These are phyloP conservation scores for Rutstroemia sydowiana DNA, from an alignment of 2,329 filamentous ascomycete genomes.

Conservation along the genomic window DNA sequence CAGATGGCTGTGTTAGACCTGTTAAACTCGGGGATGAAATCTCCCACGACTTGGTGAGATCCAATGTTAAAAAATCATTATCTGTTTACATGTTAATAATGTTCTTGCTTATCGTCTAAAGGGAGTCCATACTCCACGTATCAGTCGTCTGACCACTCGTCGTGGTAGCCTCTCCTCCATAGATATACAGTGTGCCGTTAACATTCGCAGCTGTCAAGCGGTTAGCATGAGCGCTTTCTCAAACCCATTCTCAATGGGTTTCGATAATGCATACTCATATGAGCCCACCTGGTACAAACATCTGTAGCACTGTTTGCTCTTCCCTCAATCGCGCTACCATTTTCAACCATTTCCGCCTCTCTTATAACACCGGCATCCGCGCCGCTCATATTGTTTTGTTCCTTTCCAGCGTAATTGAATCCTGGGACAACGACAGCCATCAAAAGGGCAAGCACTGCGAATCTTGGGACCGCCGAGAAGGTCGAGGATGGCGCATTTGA, in stretches of 20 bases:
- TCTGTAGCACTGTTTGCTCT: slow-evolving; percentile 44
- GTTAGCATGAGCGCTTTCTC: not conserved
- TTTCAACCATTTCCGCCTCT: slow-evolving; percentile 27
- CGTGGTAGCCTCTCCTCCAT: slow-evolving; percentile 60
- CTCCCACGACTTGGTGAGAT: slow-evolving; percentile 67
- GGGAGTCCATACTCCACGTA: slow-evolving; percentile 56
- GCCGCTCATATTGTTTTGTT: slow-evolving; percentile 35
- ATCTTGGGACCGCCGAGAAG: slow-evolving; percentile 36
- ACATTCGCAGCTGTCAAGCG: slow-evolving; percentile 47
- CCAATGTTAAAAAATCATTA: slow-evolving; percentile 65
- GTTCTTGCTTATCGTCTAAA: not conserved
- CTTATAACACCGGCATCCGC: slow-evolving; percentile 42
- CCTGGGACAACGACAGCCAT: slow-evolving; percentile 44
- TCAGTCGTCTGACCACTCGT: slow-evolving; percentile 49
- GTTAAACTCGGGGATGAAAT: slow-evolving; percentile 54
- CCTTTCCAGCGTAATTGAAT: slow-evolving; percentile 31
- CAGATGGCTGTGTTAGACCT: slow-evolving; percentile 56
- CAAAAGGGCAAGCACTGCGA: slow-evolving; percentile 42
- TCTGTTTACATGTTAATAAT: slow-evolving; percentile 35
- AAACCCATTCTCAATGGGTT: not conserved
- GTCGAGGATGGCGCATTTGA: slow-evolving; percentile 38
- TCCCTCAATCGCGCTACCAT: slow-evolving; percentile 29
- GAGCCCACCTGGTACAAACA: slow-evolving; percentile 58
- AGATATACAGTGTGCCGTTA: slow-evolving; percentile 70
- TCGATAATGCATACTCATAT: slow-evolving; percentile 43